These are phyloP conservation scores for Nakaseomyces delphensis DNA, from an alignment of 1,139 yeast genomes.

Conservation along the genomic window DNA sequence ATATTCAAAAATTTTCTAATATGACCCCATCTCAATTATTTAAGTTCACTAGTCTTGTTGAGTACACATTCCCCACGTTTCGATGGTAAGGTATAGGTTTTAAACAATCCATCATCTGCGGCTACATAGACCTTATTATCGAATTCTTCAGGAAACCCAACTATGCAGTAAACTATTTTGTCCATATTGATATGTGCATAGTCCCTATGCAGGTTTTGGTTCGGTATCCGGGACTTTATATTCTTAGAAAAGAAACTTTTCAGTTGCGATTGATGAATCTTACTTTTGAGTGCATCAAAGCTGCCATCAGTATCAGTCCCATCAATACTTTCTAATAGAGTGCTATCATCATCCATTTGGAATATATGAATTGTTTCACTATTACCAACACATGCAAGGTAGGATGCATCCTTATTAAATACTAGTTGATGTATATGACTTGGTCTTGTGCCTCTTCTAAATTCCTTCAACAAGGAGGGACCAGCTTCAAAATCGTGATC, in stretches of 20 bases:
- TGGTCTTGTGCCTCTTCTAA: constrained; percentile 61
- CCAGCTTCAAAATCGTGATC: constrained; percentile 19
- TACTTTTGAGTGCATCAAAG: constrained; percentile 5
- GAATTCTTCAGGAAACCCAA: constrained; percentile 30
- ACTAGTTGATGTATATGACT: constrained; percentile 48
- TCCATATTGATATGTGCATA: constrained; percentile 26
- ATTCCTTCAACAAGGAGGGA: constrained; percentile 38
- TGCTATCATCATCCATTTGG: constrained; percentile 31
- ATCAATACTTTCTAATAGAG: constrained; percentile 6
- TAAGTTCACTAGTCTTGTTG: constrained; percentile 23
- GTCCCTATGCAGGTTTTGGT: constrained; percentile 26
- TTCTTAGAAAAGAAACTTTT: constrained; percentile 22
- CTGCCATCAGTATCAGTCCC: constrained; percentile 7
- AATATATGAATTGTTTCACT: constrained; percentile 66
- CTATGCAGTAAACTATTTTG: constrained; percentile 16
- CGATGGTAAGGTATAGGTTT: constrained; percentile 25
- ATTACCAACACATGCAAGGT: constrained; percentile 60
- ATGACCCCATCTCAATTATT: constrained; percentile 4
- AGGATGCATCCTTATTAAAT: constrained; percentile 43
- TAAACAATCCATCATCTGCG: constrained; percentile 25
- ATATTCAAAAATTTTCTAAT: background rate
- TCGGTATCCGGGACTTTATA: constrained; percentile 25
- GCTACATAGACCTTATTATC: constrained; percentile 25
- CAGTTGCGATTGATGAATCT: constrained; percentile 16
- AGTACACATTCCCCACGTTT: constrained; percentile 26